Base-by-base conservation (phyloP, 805 yeast genomes). In the Metschnikowia lunata region DNA sequence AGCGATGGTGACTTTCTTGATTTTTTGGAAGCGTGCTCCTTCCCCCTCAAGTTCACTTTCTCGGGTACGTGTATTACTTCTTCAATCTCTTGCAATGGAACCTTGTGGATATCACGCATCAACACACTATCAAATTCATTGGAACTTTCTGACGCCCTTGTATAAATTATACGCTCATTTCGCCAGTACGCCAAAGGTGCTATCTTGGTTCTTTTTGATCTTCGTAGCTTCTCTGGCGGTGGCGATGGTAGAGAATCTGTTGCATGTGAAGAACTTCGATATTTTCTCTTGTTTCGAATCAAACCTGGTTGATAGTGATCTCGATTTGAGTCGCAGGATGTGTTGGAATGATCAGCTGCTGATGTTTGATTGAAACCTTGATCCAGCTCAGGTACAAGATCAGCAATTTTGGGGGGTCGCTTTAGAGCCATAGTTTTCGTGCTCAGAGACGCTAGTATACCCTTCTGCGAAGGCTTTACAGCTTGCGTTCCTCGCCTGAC, bases 161-260 rank as follows among this genome's bases (percentile, higher is more conserved):
- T 54, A 56, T 85, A 88, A 3, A 85, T 76, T 28, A 85, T 76
- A 47, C 80, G 71, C 62, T 88, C 96, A 56, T 85, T 86, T 59
- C 85, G 78, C 96, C 96, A 88, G 59, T 75, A 85, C 2, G 88
- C 90, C 50, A 88, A 66, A 0, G 95, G 91, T 4, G 82, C 77
- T 7, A 85, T 74, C 49, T 78, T 76, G 0, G 79, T 76, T 55
- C 96, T 72, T 29, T 74, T 70, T 0, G 95, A 85, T 50, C 86
- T 67, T 50, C 95, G 70, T 2, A 78, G 56, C 0, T 80, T 77
- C 44, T 67, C 72, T 7, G 72, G 71, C 7, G 73, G 74, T 1
- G 75, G 74, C 4, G 73, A 67, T 1, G 74, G 75, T 28, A 68
- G 60, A 7, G 72, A 18, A 18, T 18, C 23, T 18, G 23, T 18